phyloP scores from a whole-genome alignment of 2,329 filamentous ascomycete genomes.

The Exutisphaerella laricina region DNA sequence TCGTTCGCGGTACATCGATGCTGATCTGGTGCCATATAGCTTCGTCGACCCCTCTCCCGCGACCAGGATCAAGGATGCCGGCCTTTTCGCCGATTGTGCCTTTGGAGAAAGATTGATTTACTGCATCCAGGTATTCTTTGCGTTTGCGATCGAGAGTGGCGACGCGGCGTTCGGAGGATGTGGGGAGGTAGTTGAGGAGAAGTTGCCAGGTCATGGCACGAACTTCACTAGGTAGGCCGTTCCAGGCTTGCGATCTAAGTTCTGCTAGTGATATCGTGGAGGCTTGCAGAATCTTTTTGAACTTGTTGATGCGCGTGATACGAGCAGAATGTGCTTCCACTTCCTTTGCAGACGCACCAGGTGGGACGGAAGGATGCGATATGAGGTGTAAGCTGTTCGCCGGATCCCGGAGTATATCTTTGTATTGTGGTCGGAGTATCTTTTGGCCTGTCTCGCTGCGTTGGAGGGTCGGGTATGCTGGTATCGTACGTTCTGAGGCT shows the following conservation, averaged over 20 bases:
- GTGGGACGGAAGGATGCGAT: constrained; percentile 69
- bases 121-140: constrained; percentile 93
- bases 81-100: constrained; percentile 45
- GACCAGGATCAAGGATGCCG: constrained; percentile 51
- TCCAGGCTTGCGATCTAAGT: constrained; percentile 82
- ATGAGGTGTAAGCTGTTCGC: constrained; percentile 95
- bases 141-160: constrained; percentile 87
- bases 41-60: constrained; percentile 78
- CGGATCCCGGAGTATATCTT: constrained; percentile 80
- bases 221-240: constrained; percentile 88
- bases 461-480: constrained; percentile 80
- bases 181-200: constrained; percentile 87
- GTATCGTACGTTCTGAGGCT: constrained; percentile 70
- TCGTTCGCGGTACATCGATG: constrained; percentile 94
- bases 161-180: constrained; percentile 89
- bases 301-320: constrained; percentile 95
- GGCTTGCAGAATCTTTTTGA: constrained; percentile 90
- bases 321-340: constrained; percentile 78
- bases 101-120: constrained; percentile 60
- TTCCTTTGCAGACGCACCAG: constrained; percentile 74
- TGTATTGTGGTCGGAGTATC: constrained; percentile 93
- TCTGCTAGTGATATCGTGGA: constrained; percentile 83
- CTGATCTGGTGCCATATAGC: constrained; percentile 99
- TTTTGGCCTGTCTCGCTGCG: constrained; percentile 74
- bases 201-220: constrained; percentile 99